Percentiles rank a stretch among this genome's conserved stretches.
phyloP scores from a whole-genome alignment of 495 filamentous ascomycete species.

The Aspergillus conjunctus region DNA sequence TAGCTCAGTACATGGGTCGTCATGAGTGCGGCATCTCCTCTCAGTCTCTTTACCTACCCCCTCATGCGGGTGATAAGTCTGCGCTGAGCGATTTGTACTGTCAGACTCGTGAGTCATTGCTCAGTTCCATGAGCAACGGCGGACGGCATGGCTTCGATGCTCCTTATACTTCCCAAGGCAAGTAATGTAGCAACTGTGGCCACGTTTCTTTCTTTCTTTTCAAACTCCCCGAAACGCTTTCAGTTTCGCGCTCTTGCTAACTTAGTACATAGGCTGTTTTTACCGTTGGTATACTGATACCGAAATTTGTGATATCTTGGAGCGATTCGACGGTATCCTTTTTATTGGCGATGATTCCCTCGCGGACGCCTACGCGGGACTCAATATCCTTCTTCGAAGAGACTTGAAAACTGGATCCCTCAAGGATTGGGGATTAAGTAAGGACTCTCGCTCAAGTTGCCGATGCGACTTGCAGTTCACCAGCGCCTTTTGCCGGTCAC shows the following conservation, averaged over 20 bases:
- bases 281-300: conserved; percentile 49
- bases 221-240: neutral
- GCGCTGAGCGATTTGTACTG: conserved; percentile 34
- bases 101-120: conserved; percentile 38
- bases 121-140: conserved; percentile 50
- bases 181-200: conserved; percentile 5
- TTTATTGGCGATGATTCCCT: conserved; percentile 52
- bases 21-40: conserved; percentile 49
- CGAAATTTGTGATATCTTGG: conserved; percentile 54
- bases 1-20: conserved; percentile 47
- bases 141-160: conserved; percentile 51
- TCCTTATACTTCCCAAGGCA: conserved; percentile 45
- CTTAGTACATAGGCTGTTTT: conserved; percentile 36
- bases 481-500: conserved; percentile 34
- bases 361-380: conserved; percentile 46
- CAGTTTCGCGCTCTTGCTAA: conserved; percentile 12
- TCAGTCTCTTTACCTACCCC: conserved; percentile 43
- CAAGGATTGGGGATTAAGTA: conserved; percentile 43
- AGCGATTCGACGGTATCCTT: conserved; percentile 47
- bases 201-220: neutral
- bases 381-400: conserved; percentile 52
- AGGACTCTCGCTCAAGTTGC: conserved; percentile 35
- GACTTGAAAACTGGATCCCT: conserved; percentile 46
- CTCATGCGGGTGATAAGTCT: conserved; percentile 22
- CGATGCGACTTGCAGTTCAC: conserved; percentile 48